Evolutionary conservation across 805 yeast species (phyloP), one percentile per base, ranked within the genome.

Genomic region (Teunomyces tritomae): DNA sequence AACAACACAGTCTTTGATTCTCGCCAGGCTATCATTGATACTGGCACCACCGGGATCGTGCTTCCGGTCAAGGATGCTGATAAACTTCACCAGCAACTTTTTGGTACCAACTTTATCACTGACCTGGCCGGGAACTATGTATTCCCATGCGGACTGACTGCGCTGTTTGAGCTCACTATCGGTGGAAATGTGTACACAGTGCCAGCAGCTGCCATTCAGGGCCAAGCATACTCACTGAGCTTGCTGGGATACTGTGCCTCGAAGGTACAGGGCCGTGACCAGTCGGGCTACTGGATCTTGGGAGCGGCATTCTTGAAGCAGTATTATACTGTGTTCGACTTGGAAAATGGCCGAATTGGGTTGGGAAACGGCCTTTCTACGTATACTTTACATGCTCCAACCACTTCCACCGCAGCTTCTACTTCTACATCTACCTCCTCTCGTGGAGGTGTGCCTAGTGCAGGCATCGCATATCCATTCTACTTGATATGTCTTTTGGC

Each of bases 1-100:
- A 72, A 10, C 29, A n/a, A 44, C 11, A 28, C 28, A 5, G 11
- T 10, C 9, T 10, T 36, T n/a, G 46, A 33, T 16, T 53, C 64
- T n/a, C 65, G 78, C 57, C 50, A 60, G 3, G 83, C 81, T 5
- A 70, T 83, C 27, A 67, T 84, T 16, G 89, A 84, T 59, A 79
- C 85, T 5, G 89, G 89, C 17, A 83, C 89, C 2, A 83, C 88
- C 0, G 77, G 84, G 3, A 62, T 84, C 24, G 79, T 80, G 3
- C 62, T 82, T 37, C 81, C 86, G 5, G 62, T 74, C 9, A 66
- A 61, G 20, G 88, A 84, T 57, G 87, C 88, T 1, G 49, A 71
- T 35, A 66, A 52, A 17, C 47, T 83, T 11, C 88, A 84, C 57
- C 39, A 49, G 35, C 30, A 49, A 28, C 63, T 83, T 4, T 79